These are phyloP conservation scores for Huntiella savannae DNA, from an alignment of 2,329 filamentous ascomycete genomes.

Conservation along the genomic window DNA sequence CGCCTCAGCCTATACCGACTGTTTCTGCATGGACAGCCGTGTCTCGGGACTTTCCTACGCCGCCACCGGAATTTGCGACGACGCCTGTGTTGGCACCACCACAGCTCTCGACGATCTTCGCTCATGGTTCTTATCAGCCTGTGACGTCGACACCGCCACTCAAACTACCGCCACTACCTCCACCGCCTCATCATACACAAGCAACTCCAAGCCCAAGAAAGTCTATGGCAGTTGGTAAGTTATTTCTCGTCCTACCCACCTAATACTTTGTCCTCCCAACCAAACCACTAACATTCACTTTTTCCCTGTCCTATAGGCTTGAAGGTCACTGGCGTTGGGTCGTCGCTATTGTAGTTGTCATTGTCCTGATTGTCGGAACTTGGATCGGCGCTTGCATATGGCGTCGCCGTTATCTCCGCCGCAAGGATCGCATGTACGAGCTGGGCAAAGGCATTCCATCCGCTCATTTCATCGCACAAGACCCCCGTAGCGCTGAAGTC, in stretches of 20 bases:
- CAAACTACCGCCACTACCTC: constrained; percentile 13
- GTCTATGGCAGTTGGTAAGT: constrained; percentile 8
- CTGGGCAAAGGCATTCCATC: constrained; percentile 23
- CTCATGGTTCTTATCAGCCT: constrained; percentile 52
- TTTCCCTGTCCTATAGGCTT: constrained; percentile 29
- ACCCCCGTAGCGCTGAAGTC: constrained; percentile 17
- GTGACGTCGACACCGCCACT: constrained; percentile 22
- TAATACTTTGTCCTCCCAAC: background rate
- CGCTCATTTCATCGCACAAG: constrained; percentile 15
- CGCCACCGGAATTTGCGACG: constrained; percentile 41
- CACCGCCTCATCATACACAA: background rate
- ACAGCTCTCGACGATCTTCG: constrained; percentile 36
- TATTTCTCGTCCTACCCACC: background rate
- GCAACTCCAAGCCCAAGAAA: background rate
- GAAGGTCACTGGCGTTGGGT: constrained; percentile 61
- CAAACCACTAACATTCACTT: background rate
- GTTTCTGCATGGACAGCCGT: constrained; percentile 51
- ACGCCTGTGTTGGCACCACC: constrained; percentile 28
- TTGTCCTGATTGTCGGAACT: constrained; percentile 46
- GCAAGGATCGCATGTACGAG: constrained; percentile 39
- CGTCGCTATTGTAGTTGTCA: constrained; percentile 58
- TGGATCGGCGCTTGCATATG: constrained; percentile 51
- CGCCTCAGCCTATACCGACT: constrained; percentile 39
- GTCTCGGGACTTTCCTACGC: constrained; percentile 39
- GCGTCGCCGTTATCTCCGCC: constrained; percentile 54